These are phyloP conservation scores for Phytophthora pinifolia DNA, from an alignment of 352 stramenopile genomes.

Conservation along the genomic window DNA sequence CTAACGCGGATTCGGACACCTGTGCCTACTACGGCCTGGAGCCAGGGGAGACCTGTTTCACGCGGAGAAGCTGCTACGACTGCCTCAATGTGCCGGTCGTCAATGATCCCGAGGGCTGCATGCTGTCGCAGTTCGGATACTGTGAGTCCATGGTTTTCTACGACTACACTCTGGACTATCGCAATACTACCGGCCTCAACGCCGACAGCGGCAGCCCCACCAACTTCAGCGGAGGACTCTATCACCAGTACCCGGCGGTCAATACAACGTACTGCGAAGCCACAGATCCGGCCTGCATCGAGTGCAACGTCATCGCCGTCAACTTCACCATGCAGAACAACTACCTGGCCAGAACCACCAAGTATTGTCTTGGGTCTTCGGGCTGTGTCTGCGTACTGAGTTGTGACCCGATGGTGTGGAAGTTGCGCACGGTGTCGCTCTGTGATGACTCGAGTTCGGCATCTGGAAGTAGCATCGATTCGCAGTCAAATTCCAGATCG, in stretches of 20 bases:
- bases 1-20: constrained; percentile 26
- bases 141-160: constrained; percentile 55
- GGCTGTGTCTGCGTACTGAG: constrained; percentile 57
- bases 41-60: constrained; percentile 32
- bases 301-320: constrained; percentile 39
- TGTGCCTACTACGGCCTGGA: constrained; percentile 52
- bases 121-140: constrained; percentile 42
- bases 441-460: constrained; percentile 18
- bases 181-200: constrained; percentile 28
- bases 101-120: constrained; percentile 41
- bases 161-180: constrained; percentile 40
- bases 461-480: background rate
- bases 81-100: constrained; percentile 48
- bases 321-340: constrained; percentile 41
- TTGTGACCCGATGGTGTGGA: constrained; percentile 40
- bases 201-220: constrained; percentile 39
- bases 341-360: constrained; percentile 46
- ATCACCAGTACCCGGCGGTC: constrained; percentile 43
- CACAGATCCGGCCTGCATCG: constrained; percentile 40
- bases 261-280: constrained; percentile 58
- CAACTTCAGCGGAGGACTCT: constrained; percentile 43
- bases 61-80: constrained; percentile 56
- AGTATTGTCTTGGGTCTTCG: constrained; percentile 41
- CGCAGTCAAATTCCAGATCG: constrained; percentile 6
- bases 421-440: constrained; percentile 13